Percentiles rank a stretch among this genome's conserved stretches.
These are phyloP conservation scores for Xylariales sp. DNA, from an alignment of 2,329 filamentous ascomycete genomes.

Conservation along the genomic window DNA sequence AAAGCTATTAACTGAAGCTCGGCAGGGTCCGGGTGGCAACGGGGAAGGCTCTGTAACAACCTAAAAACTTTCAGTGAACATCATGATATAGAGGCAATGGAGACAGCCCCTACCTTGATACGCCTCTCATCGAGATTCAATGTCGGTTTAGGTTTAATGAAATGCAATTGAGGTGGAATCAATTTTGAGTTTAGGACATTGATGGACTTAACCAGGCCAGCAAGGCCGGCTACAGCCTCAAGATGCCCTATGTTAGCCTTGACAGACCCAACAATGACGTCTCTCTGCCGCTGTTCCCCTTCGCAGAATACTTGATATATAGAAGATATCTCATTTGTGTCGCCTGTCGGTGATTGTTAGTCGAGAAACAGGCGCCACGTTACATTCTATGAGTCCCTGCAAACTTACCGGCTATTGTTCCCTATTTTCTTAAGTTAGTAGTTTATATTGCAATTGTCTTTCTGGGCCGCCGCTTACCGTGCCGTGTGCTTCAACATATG, in stretches of 20 bases:
- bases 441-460: background rate
- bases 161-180: slow-evolving; percentile 23
- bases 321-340: slow-evolving; percentile 22
- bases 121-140: slow-evolving; percentile 15
- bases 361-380: background rate
- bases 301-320: slow-evolving; percentile 22
- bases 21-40: slow-evolving; percentile 25
- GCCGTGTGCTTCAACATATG: slow-evolving; percentile 28
- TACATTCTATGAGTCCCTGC: background rate
- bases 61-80: slow-evolving; percentile 5
- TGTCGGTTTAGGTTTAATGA: slow-evolving; percentile 10
- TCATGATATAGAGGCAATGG: background rate
- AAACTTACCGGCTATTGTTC: slow-evolving; percentile 20
- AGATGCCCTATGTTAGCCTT: slow-evolving; percentile 31
- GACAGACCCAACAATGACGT: slow-evolving; percentile 25
- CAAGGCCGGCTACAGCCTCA: slow-evolving; percentile 21
- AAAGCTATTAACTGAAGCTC: slow-evolving; percentile 29
- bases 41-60: slow-evolving; percentile 15
- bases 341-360: slow-evolving; percentile 12
- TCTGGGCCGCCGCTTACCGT: slow-evolving; percentile 7
- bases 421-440: slow-evolving; percentile 6
- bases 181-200: slow-evolving; percentile 18
- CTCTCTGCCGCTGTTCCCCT: background rate
- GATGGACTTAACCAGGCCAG: slow-evolving; percentile 24
- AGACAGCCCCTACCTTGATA: slow-evolving; percentile 12